phyloP scores from a whole-genome alignment of 2,329 filamentous ascomycete species.

The Scedosporium aurantiacum region DNA sequence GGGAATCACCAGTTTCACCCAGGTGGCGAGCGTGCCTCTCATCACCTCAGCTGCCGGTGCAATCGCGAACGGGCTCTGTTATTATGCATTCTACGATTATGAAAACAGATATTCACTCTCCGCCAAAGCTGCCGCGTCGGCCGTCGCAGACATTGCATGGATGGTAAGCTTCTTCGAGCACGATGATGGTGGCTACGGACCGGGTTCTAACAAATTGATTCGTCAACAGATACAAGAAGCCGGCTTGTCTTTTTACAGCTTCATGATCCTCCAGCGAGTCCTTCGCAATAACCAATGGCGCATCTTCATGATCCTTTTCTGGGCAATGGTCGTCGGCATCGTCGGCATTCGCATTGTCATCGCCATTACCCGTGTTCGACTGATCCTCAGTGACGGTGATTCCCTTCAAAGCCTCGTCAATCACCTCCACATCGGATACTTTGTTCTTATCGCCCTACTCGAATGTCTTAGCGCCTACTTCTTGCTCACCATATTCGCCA shows the following conservation, averaged over 20 bases:
- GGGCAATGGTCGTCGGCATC: conserved; percentile 43
- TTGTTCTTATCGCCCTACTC: conserved; percentile 26
- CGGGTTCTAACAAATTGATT: not conserved
- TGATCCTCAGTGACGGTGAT: conserved; percentile 16
- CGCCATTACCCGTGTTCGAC: conserved; percentile 18
- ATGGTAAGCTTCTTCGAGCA: conserved; percentile 17
- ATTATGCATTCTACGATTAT: conserved; percentile 27
- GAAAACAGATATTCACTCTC: conserved; percentile 9
- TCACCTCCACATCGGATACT: conserved; percentile 29
- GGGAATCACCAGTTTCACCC: conserved; percentile 27
- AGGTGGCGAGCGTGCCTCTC: conserved; percentile 27
- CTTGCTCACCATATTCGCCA: conserved; percentile 24
- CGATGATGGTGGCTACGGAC: too few relatives aligned
- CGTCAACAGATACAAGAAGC: conserved; percentile 29
- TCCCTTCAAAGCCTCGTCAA: conserved; percentile 21
- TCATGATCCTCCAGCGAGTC: conserved; percentile 40
- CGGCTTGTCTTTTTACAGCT: conserved; percentile 36
- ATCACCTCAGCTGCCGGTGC: conserved; percentile 25
- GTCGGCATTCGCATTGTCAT: conserved; percentile 33
- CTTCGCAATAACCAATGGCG: conserved; percentile 29
- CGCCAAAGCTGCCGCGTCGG: conserved; percentile 22
- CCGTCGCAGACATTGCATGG: conserved; percentile 28
- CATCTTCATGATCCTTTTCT: conserved; percentile 42
- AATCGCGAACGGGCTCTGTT: conserved; percentile 31
- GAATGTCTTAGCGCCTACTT: conserved; percentile 29